A percentile compares a stretch with the other conserved stretches of the same genome.
phyloP scores from a whole-genome alignment of 1,139 yeast species.

The Lodderomyces margitis region DNA sequence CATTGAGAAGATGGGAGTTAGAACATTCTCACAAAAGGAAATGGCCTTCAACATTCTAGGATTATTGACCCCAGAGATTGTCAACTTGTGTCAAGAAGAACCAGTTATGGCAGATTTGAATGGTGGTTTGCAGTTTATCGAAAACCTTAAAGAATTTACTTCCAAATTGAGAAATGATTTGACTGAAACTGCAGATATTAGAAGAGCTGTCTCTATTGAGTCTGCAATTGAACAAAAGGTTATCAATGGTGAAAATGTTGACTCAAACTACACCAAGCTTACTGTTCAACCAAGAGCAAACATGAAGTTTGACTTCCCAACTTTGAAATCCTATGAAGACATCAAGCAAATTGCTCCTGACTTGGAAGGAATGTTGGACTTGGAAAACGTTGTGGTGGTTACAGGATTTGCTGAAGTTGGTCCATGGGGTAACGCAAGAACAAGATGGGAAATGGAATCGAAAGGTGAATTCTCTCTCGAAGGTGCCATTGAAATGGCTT shows the following conservation, averaged over 20 bases:
- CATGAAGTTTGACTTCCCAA: conserved; percentile 92
- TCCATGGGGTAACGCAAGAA: conserved; percentile 99
- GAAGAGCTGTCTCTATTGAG: conserved; percentile 94
- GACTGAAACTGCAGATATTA: conserved; percentile 81
- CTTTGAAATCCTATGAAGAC: conserved; percentile 71
- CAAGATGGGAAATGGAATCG: conserved; percentile 99
- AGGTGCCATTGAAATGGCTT: conserved; percentile 98
- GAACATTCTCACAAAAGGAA: conserved; percentile 97
- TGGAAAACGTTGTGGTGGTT: conserved; percentile 87
- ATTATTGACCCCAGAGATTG: conserved; percentile 82
- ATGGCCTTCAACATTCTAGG: conserved; percentile 99
- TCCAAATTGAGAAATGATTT: conserved; percentile 78
- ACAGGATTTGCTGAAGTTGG: conserved; percentile 98
- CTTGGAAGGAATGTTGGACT: conserved; percentile 87
- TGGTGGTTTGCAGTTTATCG: conserved; percentile 95
- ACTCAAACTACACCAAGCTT: conserved; percentile 76
- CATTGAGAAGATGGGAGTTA: conserved; percentile 90
- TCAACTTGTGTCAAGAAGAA: conserved; percentile 83
- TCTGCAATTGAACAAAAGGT: conserved; percentile 90
- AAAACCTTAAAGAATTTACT: conserved; percentile 87
- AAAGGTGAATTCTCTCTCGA: conserved; percentile 93
- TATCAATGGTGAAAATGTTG: conserved; percentile 87
- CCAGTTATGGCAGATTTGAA: conserved; percentile 98
- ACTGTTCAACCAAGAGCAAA: conserved; percentile 88
- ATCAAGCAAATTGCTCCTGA: conserved; percentile 70